Percentiles rank a stretch among this genome's conserved stretches.
These are phyloP conservation scores for Brasenia schreberi DNA, from an alignment of 164 flowering plant genomes.

Conservation along the genomic window DNA sequence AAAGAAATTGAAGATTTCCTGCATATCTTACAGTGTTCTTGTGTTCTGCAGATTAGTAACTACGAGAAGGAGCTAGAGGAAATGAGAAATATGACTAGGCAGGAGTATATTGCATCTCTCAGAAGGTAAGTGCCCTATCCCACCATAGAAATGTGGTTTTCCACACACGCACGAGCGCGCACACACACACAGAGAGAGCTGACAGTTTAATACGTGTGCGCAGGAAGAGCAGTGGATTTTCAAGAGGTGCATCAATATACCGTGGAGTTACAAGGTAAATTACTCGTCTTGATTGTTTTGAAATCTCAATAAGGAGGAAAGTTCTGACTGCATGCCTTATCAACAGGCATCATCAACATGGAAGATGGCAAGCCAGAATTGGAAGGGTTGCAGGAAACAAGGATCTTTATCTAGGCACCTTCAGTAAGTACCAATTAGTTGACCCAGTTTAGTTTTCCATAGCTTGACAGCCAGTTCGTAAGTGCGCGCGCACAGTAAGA, in stretches of 20 bases:
- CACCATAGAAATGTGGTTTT: too few relatives aligned
- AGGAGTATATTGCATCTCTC: conserved; percentile 89
- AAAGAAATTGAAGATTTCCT: neutral
- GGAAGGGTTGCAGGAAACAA: conserved; percentile 97
- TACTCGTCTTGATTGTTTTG: neutral
- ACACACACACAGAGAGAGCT: neutral
- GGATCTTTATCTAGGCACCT: conserved; percentile 93
- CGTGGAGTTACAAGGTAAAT: conserved; percentile 82
- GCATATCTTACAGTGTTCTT: neutral
- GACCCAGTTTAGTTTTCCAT: neutral
- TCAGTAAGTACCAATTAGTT: conserved; percentile 35
- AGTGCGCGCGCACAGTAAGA: neutral
- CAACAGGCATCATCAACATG: conserved; percentile 88
- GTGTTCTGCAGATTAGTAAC: conserved; percentile 47
- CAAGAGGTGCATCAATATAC: conserved; percentile 89
- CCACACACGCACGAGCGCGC: too few relatives aligned
- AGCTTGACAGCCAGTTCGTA: neutral
- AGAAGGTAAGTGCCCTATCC: conserved; percentile 41
- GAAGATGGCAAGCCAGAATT: conserved; percentile 97
- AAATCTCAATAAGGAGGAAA: too few relatives aligned
- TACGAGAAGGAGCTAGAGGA: conserved; percentile 84
- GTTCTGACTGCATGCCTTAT: neutral
- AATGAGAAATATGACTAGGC: conserved; percentile 94
- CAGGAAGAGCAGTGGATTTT: conserved; percentile 96
- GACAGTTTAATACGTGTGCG: neutral